Base-by-base conservation (phyloP, 192 early-diverging fungal genomes). In the Paraglomus brasilianum region DNA sequence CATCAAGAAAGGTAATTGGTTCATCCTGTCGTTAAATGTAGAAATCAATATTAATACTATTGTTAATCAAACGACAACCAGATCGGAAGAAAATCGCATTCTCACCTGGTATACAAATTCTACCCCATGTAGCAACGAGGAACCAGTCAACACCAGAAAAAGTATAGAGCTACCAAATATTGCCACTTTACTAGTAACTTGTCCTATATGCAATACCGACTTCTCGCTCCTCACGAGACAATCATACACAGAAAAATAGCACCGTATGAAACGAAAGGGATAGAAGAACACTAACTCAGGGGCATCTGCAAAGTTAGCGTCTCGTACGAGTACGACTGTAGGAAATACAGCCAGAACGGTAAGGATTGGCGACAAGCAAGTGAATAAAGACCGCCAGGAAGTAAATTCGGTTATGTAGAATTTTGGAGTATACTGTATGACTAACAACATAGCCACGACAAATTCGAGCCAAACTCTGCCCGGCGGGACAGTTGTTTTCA, bases 201-300 rank as follows among this genome's bases (percentile, higher is more conserved):
- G 67, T 2, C 67, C 67, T 5, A 69, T 8, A 39, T 53, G 46
- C 19, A 69, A 38, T 24, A 69, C 55, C 3, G 67, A 69, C 39
- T 69, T 69, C 36, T 69, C 67, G 22, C 67, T 69, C 30, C 67
- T 69, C 7, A 69, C 55, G 24, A 69, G 41, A 48, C 67, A 69
- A 58, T 58, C 67, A 39, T 14, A n/a, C 13, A 69, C 67, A 7
- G 67, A 69, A 11, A 69, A 58, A 58, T 69, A 44, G 19, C 67
- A 69, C 15, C 67, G 52, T 47, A 69, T 48, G 9, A 69, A 69
- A 39, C 67, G 55, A 38, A 69, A 69, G 38, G 67, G 67, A 59
- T 69, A 69, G 42, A 69, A 69, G 19, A 69, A 69, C 8, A 69
- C 55, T 30, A 69, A 42, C 14, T 56, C 47, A 57, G 46, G 67